Conservation (phyloP, 106 monocot genomes). For the Dioscorea dumetorum region DNA sequence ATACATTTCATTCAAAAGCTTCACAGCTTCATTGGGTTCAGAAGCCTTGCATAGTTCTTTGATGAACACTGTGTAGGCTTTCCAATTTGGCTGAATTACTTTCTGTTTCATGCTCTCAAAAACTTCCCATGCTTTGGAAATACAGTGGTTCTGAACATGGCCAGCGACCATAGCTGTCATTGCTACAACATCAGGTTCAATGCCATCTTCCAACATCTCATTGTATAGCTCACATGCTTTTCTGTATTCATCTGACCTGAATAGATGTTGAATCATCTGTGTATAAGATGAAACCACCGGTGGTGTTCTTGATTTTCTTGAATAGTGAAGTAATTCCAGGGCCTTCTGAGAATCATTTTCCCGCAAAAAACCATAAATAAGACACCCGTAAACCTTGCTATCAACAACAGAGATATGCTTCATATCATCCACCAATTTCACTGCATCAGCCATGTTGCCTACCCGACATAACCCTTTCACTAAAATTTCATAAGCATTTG, state of each 20-base stretch:
- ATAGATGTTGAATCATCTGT: constrained; percentile 64
- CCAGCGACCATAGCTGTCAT: constrained; percentile 61
- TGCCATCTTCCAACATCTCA: constrained; percentile 49
- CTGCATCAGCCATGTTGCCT: constrained; percentile 48
- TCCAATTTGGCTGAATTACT: constrained; percentile 27
- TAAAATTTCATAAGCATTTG: constrained; percentile 23
- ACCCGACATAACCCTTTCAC: constrained; percentile 51
- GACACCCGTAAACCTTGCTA: constrained; percentile 27
- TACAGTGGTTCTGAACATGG: constrained; percentile 38
- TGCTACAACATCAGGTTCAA: constrained; percentile 48
- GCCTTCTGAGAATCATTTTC: constrained; percentile 33
- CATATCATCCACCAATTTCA: constrained; percentile 32
- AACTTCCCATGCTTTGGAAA: constrained; percentile 56
- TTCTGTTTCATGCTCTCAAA: constrained; percentile 48
- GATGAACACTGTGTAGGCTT: constrained; percentile 62
- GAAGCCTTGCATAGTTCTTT: constrained; percentile 74
- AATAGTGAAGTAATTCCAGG: constrained; percentile 27
- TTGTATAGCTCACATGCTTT: constrained; percentile 62
- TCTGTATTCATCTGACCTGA: constrained; percentile 26
- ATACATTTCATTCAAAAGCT: constrained; percentile 56
- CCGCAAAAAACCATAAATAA: constrained; percentile 64
- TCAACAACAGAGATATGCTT: constrained; percentile 18
- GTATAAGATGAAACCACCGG: constrained; percentile 58
- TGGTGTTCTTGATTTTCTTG: constrained; percentile 24
- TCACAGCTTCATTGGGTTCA: constrained; percentile 44